Conservation (phyloP, 192 early-diverging fungal species). For the Obelidium mucronatum region DNA sequence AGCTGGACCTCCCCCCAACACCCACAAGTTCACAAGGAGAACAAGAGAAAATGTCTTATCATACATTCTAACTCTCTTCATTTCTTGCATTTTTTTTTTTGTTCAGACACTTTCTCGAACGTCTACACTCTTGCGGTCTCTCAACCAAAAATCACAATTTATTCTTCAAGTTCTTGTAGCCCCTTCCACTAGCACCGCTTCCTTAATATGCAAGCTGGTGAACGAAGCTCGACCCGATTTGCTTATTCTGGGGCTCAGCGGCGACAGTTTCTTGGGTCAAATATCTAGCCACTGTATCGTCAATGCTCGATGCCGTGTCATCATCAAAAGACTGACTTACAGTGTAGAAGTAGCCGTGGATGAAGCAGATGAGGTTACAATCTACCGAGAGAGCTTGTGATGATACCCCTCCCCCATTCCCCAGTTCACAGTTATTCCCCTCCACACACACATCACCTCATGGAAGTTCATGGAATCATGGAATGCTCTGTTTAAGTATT, state of each 20-base stretch:
- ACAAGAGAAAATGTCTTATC: no score
- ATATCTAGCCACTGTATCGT: not conserved
- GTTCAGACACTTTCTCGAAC: not conserved
- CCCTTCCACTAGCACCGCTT: not conserved
- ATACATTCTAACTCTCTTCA: not conserved
- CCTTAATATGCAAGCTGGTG: not conserved
- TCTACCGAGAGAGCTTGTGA: no score
- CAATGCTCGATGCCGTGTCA: constrained; percentile 12
- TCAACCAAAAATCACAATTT: not conserved
- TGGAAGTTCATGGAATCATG: no score
- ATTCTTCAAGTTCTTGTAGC: not conserved
- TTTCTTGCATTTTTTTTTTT: not conserved
- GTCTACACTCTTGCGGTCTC: not conserved
- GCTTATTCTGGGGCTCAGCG: not conserved
- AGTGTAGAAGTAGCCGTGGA: not conserved
- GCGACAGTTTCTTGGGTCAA: not conserved
- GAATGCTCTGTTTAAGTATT: no score
- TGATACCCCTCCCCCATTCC: no score
- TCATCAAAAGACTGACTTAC: constrained; percentile 8
- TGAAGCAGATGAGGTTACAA: no score
- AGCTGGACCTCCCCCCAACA: no score
- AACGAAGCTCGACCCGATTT: not conserved
- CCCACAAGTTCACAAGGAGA: no score
- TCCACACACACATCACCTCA: no score
- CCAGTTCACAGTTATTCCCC: no score